These are phyloP conservation scores for Claviceps lovelessii DNA, from an alignment of 2,329 filamentous ascomycete genomes.

Conservation along the genomic window DNA sequence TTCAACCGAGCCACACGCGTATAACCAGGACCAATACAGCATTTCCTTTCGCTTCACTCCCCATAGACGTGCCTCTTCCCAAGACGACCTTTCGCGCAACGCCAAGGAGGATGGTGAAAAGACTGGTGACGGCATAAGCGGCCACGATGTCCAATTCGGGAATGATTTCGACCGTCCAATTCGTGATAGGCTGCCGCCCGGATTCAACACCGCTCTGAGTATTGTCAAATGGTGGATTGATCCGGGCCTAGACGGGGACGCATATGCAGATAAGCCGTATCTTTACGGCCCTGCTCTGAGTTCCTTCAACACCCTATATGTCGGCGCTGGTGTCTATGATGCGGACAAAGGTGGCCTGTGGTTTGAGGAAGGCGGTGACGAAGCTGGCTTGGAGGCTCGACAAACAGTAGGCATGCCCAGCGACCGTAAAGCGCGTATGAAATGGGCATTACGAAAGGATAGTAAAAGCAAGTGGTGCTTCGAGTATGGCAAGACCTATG, in stretches of 20 bases:
- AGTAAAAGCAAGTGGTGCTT: constrained; percentile 41
- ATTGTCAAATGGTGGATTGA: constrained; percentile 87
- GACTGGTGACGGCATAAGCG: constrained; percentile 40
- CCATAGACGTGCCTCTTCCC: constrained; percentile 27
- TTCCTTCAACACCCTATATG: constrained; percentile 62
- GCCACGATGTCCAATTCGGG: constrained; percentile 69
- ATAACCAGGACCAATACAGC: constrained; percentile 64
- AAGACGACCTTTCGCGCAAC: constrained; percentile 1
- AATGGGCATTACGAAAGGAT: constrained; percentile 38
- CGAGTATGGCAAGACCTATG: constrained; percentile 37
- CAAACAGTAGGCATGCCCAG: constrained; percentile 35
- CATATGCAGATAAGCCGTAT: constrained; percentile 73
- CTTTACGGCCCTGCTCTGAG: constrained; percentile 72
- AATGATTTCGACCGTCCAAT: constrained; percentile 94
- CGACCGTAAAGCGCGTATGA: constrained; percentile 38
- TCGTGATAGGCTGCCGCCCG: constrained; percentile 68
- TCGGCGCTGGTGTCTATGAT: constrained; percentile 41
- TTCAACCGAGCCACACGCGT: constrained; percentile 48
- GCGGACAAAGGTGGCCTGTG: constrained; percentile 36
- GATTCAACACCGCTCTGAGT: constrained; percentile 70
- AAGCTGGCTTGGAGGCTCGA: constrained; percentile 34
- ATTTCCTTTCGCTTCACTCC: constrained; percentile 68
- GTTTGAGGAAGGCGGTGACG: constrained; percentile 53
- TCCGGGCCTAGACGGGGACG: constrained; percentile 78
- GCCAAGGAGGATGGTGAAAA: constrained; percentile 2